Evolutionary conservation across 768 basidiomycete genomes (phyloP), one percentile per base, ranked within the genome.

Genomic region (Paxillus ammoniavirescens): DNA sequence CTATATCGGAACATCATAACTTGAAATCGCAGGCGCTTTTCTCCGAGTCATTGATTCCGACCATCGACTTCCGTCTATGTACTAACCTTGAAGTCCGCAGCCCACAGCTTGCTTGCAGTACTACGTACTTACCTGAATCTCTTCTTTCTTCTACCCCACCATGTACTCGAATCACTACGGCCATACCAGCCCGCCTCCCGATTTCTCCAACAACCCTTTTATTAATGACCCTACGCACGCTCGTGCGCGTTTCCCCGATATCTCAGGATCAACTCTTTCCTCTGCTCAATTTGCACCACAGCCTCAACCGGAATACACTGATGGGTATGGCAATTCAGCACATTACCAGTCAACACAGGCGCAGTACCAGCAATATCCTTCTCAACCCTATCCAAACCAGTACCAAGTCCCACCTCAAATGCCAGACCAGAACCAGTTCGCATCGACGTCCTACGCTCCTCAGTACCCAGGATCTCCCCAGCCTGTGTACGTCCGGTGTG

Each of bases 201-300:
- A 72, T 8, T 63, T 74, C 44, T 73, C 75, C 47, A 91, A 87
- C 63, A 90, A 90, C 60, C 89, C 89, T 0, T 90, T 91, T 70
- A 72, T 83, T 62, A 73, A 77, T 44, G 80, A 81, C 56, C 75
- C 80, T 1, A 57, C 74, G 30, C 72, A 75, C 44, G 68, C 79
- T 31, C 74, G 77, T 26, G 67, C 75, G 18, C 82, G 89, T 55
- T 91, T 77, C 61, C 89, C 89, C 35, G 85, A 86, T 65, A 75
- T 91, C 61, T 75, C 75, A 36, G 65, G 60, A 49, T 41, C 66
- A 15, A 36, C 42, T 12, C 38, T 43, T n/a, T 42, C 57, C 21
- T 35, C 54, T 28, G 35, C 47, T 18, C 50, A 65, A 28, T 76
- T 74, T 50, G 65, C 65, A 42, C 75, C 72, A 46, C 74, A 70